phyloP scores from a whole-genome alignment of 805 yeast species.

The Osmozyma mogii region DNA sequence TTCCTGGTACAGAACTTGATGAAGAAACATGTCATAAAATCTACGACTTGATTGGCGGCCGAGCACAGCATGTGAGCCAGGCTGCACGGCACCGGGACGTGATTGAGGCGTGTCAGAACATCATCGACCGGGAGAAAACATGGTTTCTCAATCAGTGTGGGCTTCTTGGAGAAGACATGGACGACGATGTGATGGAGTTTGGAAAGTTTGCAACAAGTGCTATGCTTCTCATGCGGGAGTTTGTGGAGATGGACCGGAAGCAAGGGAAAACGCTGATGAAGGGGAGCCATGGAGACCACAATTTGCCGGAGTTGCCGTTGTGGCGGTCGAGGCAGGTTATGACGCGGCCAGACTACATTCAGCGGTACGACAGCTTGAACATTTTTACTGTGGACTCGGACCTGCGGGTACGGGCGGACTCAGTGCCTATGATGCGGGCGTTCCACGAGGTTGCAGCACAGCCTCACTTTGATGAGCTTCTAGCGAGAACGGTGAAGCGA shows the following conservation, averaged over 20 bases:
- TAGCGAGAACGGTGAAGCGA: conserved; percentile 58
- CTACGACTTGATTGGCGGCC: conserved; percentile 69
- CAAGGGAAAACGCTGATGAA: conserved; percentile 19
- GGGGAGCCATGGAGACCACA: conserved; percentile 31
- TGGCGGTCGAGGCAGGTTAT: conserved; percentile 82
- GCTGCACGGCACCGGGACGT: conserved; percentile 55
- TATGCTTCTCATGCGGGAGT: conserved; percentile 60
- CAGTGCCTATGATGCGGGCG: conserved; percentile 86
- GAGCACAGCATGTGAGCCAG: conserved; percentile 74
- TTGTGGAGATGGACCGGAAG: conserved; percentile 59
- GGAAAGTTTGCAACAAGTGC: conserved; percentile 73
- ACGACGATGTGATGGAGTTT: conserved; percentile 80
- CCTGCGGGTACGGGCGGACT: conserved; percentile 69
- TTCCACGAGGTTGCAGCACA: conserved; percentile 68
- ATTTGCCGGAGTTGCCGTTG: conserved; percentile 64
- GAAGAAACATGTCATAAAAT: conserved; percentile 42
- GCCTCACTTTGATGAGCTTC: conserved; percentile 61
- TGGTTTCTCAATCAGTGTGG: conserved; percentile 86
- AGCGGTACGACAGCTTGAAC: conserved; percentile 64
- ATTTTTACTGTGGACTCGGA: conserved; percentile 72
- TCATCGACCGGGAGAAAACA: conserved; percentile 74
- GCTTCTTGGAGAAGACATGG: conserved; percentile 68
- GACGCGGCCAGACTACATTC: conserved; percentile 80
- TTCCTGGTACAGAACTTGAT: conserved; percentile 23
- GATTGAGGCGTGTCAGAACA: conserved; percentile 53